phyloP scores from a whole-genome alignment of 495 filamentous ascomycete genomes.

The Friedmanniomyces simplex region DNA sequence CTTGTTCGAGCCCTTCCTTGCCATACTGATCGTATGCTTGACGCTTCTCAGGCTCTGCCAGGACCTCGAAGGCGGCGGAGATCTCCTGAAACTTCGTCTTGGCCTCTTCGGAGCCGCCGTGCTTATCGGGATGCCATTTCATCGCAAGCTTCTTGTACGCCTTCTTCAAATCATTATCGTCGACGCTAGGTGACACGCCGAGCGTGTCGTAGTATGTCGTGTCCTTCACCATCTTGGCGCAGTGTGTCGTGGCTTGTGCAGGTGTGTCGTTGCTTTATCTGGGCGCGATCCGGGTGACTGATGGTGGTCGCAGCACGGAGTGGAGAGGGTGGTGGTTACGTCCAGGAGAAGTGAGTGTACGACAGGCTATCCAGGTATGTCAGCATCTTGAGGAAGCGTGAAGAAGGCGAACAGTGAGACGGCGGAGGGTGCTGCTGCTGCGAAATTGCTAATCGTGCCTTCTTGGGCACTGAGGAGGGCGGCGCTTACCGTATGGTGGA shows the following conservation, averaged over 20 bases:
- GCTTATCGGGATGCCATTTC: slow-evolving; percentile 95
- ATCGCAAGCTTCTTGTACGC: slow-evolving; percentile 86
- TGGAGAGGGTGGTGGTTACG: background rate
- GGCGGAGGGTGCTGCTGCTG: background rate
- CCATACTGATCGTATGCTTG: slow-evolving; percentile 92
- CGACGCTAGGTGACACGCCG: slow-evolving; percentile 62
- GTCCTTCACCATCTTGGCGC: slow-evolving; percentile 68
- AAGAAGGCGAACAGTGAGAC: background rate
- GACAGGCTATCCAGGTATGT: background rate
- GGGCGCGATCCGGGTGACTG: no score
- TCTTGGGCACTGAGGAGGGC: background rate
- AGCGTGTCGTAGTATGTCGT: slow-evolving; percentile 78
- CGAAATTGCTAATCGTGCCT: background rate
- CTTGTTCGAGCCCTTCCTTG: slow-evolving; percentile 86
- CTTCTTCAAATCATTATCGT: slow-evolving; percentile 72
- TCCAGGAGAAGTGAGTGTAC: background rate
- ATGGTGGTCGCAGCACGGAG: background rate
- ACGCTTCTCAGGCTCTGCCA: slow-evolving; percentile 87
- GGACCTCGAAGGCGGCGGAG: slow-evolving; percentile 85
- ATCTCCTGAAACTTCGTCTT: slow-evolving; percentile 98
- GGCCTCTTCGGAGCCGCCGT: slow-evolving; percentile 81
- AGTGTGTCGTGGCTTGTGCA: background rate
- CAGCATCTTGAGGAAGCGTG: background rate
- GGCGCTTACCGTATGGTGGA: background rate
- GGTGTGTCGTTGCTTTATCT: background rate